Evolutionary conservation across 2,329 filamentous ascomycete genomes (phyloP).

Genomic region (Calonectria pteridis): DNA sequence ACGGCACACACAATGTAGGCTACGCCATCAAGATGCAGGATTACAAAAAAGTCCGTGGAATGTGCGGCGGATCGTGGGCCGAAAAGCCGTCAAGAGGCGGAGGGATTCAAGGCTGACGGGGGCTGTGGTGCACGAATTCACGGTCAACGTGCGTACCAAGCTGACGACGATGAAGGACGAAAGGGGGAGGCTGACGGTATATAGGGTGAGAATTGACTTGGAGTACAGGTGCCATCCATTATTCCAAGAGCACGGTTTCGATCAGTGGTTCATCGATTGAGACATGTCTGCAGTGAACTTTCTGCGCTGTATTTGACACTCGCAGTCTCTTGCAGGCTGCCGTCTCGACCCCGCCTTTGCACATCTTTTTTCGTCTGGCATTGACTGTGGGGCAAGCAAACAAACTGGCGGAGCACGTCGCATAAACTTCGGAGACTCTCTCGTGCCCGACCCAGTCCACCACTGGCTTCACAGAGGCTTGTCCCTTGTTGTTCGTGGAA

Average conservation of each 20-base stretch:
- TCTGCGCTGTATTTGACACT: background rate
- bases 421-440: constrained; percentile 3
- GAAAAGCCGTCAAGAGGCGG: background rate
- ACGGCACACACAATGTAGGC: background rate
- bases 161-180: background rate
- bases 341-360: background rate
- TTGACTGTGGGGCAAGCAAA: background rate
- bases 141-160: background rate
- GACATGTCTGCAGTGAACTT: background rate
- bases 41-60: background rate
- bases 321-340: background rate
- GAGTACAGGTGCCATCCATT: background rate
- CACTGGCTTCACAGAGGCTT: background rate
- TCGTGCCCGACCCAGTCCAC: constrained; percentile 1
- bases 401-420: background rate
- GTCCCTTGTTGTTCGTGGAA: too few relatives aligned
- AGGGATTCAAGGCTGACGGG: background rate
- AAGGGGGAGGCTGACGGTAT: background rate
- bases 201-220: background rate
- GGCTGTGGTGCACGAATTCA: constrained; percentile 4
- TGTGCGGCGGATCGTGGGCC: background rate
- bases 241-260: background rate
- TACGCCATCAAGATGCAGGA: background rate
- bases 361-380: background rate
- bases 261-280: background rate